Evolutionary conservation across 164 flowering plant genomes (phyloP), one percentile per base, ranked within the genome.

Genomic region (Umbellularia californica): DNA sequence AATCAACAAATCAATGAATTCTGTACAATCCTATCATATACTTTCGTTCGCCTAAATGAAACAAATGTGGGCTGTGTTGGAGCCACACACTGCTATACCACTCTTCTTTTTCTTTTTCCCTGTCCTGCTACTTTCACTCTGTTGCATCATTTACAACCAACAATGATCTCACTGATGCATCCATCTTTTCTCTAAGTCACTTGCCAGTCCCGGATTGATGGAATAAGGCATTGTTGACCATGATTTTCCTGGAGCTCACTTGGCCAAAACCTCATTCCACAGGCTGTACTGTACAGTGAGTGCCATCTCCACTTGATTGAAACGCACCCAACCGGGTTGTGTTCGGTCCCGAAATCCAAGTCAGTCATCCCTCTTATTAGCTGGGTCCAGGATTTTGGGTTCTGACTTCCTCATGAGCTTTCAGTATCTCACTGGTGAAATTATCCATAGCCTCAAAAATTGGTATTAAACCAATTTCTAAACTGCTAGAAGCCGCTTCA

Each of bases 391-490:
- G 20, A 67, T 71, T 75, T 68, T 81, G 76, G 77, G 87, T 76
- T 78, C 98, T 87, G 68, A 96, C 95, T 20, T 83, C 86, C 76
- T 89, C 93, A 47, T 89, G 88, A 68, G 87, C 98, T 84, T 92
- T 85, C 78, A 90, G 51, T 15, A 81, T 88, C 66, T 87, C 89
- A 1, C 85, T 80, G 24, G 88, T 87, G 74, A 92, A 96, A 30
- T 78, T 89, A 72, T 81, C 87, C 80, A 96, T 79, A 22, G 97
- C 85, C 85, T 92, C 88, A 78, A 96, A 96, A 52, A 94, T 91
- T 1, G 95, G 97, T 33, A 86, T 70, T 47, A 96, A 79, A 63
- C 99, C 99, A 4, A 87, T 87, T 73, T 94, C 92, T 69, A 96
- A 76, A 72, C 92, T 91, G 51, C 77, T 84, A 3, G 95, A 90